Base-by-base conservation (phyloP, 805 yeast species). In the Nakazawaea pomicola region DNA sequence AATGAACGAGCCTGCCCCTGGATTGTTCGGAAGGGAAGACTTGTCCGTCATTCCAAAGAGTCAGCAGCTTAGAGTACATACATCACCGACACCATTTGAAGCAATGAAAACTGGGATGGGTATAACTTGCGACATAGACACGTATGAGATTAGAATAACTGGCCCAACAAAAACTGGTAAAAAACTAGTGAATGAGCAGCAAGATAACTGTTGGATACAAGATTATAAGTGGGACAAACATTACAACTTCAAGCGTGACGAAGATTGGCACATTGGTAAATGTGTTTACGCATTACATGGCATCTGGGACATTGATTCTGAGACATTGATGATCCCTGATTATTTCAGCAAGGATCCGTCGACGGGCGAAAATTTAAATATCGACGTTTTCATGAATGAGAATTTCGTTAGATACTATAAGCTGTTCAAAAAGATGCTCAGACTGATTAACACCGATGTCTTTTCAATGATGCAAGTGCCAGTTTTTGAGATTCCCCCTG, bases 281-380 rank as follows among this genome's bases (percentile, higher is more conserved):
- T 91, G 97, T 60, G 69, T 89, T 11, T 90, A 86, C 81, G 89
- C 84, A 11, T 78, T 76, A 43, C 82, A 81, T 50, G 85, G 81
- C 0, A 81, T 91, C 11, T 91, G 96, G 95, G 73, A 73, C 38
- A 41, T 67, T 2, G 49, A 50, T 2, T 55, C 66, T 9, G 60
- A 64, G 0, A 64, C 64, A 11, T 52, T 78, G 15, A 43, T 75
- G 17, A 54, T 57, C 21, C 74, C 81, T 0, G 64, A 75, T 45
- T 83, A 78, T 58, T 83, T 83, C 49, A 47, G 49, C 9, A 46
- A 48, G 12, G 56, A 68, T 43, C 72, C 73, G 1, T 44, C 45
- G 1, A 56, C 67, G 0, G 70, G 72, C 1, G 58, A 56, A 9
- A 43, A 41, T 1, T 59, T 82, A 14, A 72, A 76, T 50, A 72